phyloP scores from a whole-genome alignment of 2,329 filamentous ascomycete genomes.

The Thermoascus crustaceus region DNA sequence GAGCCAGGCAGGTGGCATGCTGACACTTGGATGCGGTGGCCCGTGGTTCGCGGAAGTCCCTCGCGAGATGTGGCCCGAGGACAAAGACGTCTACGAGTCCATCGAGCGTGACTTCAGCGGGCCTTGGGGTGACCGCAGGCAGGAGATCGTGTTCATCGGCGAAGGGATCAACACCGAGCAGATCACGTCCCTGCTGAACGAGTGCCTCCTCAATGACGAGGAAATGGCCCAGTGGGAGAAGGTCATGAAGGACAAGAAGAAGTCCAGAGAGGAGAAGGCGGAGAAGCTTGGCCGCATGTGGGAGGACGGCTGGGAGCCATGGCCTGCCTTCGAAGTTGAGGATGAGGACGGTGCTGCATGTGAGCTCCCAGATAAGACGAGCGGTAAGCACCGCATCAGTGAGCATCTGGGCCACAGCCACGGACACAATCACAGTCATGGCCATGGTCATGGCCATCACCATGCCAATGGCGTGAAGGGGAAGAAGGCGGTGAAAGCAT shows the following conservation, averaged over 20 bases:
- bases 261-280: slow-evolving; percentile 33
- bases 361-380: slow-evolving; percentile 13
- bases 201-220: slow-evolving; percentile 52
- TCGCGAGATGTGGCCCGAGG: slow-evolving; percentile 44
- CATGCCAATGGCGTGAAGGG: not conserved
- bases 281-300: slow-evolving; percentile 44
- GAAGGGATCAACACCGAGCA: slow-evolving; percentile 50
- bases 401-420: slow-evolving; percentile 19
- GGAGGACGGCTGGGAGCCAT: slow-evolving; percentile 53
- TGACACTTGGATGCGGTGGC: slow-evolving; percentile 34
- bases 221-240: slow-evolving; percentile 51
- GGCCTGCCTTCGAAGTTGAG: slow-evolving; percentile 41
- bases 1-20: slow-evolving; percentile 39
- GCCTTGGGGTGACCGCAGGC: slow-evolving; percentile 59
- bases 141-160: slow-evolving; percentile 68
- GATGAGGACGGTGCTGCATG: slow-evolving; percentile 20
- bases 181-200: slow-evolving; percentile 49
- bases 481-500: not conserved
- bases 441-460: slow-evolving; percentile 7
- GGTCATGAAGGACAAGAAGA: slow-evolving; percentile 40
- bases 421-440: slow-evolving; percentile 11
- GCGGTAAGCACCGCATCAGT: slow-evolving; percentile 23
- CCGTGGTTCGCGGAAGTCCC: slow-evolving; percentile 54
- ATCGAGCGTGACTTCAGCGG: slow-evolving; percentile 44
- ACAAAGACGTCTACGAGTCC: slow-evolving; percentile 39